Percentiles rank a stretch among this genome's conserved stretches.
phyloP scores from a whole-genome alignment of 2,329 filamentous ascomycete genomes.

The Pseudogymnoascus sp. region DNA sequence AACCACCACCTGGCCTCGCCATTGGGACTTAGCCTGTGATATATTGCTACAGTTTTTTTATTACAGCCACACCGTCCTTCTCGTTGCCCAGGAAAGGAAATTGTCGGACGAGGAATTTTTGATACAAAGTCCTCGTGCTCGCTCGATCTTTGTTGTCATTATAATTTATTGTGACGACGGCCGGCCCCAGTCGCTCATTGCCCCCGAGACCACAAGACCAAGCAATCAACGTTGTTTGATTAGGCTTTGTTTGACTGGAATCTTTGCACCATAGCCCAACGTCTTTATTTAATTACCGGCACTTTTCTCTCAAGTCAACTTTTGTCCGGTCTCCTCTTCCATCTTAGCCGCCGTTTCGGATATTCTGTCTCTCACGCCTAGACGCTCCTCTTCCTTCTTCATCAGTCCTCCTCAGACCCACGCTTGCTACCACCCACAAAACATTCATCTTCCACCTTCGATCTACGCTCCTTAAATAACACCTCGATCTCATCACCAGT shows the following conservation, averaged over 20 bases:
- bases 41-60: not conserved
- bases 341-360: constrained; percentile 4
- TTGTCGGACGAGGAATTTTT: not conserved
- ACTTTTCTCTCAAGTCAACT: not conserved
- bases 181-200: constrained; percentile 1
- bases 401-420: not conserved
- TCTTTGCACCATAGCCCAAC: not conserved
- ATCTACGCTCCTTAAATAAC: not conserved
- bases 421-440: not conserved
- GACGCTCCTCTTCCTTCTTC: not conserved
- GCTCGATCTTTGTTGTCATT: not conserved
- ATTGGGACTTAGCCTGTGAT: not conserved
- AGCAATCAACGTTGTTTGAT: constrained; percentile 7
- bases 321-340: not conserved
- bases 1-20: not conserved
- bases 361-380: not conserved
- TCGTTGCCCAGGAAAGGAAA: not conserved
- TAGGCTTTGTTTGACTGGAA: constrained; percentile 1
- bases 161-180: constrained; percentile 5
- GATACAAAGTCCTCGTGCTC: not conserved
- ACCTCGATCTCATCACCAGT: not conserved
- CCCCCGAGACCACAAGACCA: not conserved
- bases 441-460: not conserved
- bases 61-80: not conserved
- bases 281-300: not conserved